A percentile compares a stretch with the other conserved stretches of the same genome.
Evolutionary conservation across 768 basidiomycete species (phyloP).

Genomic region (Suillus clintonianus): DNA sequence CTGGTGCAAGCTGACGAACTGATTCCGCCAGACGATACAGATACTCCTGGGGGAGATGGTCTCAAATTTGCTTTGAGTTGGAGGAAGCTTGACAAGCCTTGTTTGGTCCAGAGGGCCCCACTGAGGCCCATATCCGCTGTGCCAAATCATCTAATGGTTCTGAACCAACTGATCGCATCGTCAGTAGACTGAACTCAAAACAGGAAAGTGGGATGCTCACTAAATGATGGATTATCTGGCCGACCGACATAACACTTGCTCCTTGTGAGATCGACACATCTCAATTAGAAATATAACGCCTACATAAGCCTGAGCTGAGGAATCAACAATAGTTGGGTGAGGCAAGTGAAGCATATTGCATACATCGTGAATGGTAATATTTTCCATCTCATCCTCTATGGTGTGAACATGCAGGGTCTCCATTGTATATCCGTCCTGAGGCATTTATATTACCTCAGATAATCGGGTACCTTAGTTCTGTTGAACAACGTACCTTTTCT

Average conservation of each 20-base stretch:
- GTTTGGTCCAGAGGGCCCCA: conserved; percentile 89
- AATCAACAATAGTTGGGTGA: not conserved
- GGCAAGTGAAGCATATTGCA: conserved; percentile 16
- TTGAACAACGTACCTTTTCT: conserved; percentile 62
- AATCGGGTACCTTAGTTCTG: not conserved
- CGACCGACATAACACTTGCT: conserved; percentile 83
- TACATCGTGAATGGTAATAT: conserved; percentile 57
- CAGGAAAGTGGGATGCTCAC: conserved; percentile 42
- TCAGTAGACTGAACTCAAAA: not conserved
- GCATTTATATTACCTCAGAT: not conserved
- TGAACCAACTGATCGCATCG: conserved; percentile 62
- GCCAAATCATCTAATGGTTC: conserved; percentile 76
- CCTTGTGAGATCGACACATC: not conserved
- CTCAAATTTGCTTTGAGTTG: not conserved
- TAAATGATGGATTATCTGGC: conserved; percentile 85
- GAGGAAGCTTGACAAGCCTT: conserved; percentile 49
- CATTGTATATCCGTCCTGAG: conserved; percentile 87
- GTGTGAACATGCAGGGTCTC: conserved; percentile 77
- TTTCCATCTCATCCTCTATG: conserved; percentile 49
- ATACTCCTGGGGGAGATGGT: conserved; percentile 64
- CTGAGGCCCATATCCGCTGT: conserved; percentile 66
- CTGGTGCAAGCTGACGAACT: conserved; percentile 71
- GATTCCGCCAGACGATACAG: conserved; percentile 76
- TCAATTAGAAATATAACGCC: conserved; percentile 20
- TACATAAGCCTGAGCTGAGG: conserved; percentile 50